Evolutionary conservation across 352 stramenopile species (phyloP), one percentile per base, ranked within the genome.

Genomic region (Pythium myriotylum): DNA sequence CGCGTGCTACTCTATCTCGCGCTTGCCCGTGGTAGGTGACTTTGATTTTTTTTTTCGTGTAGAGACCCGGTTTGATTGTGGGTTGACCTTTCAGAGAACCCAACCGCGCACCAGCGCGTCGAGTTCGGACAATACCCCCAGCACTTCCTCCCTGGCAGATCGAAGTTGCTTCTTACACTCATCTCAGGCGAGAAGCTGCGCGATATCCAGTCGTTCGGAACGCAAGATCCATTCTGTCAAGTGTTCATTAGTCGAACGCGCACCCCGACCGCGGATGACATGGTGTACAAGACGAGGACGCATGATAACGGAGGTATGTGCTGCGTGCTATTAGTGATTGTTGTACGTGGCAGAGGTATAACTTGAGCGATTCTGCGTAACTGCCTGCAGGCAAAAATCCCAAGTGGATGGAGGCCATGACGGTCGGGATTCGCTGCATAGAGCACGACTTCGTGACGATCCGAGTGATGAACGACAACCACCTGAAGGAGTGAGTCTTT

Each of bases 381-480:
- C 22, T 37, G 33, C 12, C 7, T 56, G 9, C 35, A 86, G 82
- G 82, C 63, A 92, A 92, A 59, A 88, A 92, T 52, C 83, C 83
- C 42, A 72, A 69, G 14, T 92, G 83, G 83, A 87, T 90, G 47
- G 83, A 92, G 56, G 80, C 76, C 17, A 60, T 92, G 19, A 79
- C 77, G 0, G 70, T 74, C 22, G 70, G 65, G 16, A 65, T 90
- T n/a, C 76, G 80, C 13, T 92, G 83, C 70, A 92, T 92, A 57
- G 80, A 92, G 59, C 83, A 92, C 62, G 79, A 90, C 42, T 90
- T 81, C 59, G 65, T 92, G n/a, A 76, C 84, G 52, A 75, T 92
- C 63, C 83, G 83, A 13, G 79, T 92, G 22, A 89, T 90, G 77
- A 89, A 92, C 61, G 77, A 89, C 72, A 92, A 92, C 67, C 79